Evolutionary conservation across 257 asterid species (phyloP), one percentile per base, ranked within the genome.

Genomic region (Nicotiana tomentosiformis): DNA sequence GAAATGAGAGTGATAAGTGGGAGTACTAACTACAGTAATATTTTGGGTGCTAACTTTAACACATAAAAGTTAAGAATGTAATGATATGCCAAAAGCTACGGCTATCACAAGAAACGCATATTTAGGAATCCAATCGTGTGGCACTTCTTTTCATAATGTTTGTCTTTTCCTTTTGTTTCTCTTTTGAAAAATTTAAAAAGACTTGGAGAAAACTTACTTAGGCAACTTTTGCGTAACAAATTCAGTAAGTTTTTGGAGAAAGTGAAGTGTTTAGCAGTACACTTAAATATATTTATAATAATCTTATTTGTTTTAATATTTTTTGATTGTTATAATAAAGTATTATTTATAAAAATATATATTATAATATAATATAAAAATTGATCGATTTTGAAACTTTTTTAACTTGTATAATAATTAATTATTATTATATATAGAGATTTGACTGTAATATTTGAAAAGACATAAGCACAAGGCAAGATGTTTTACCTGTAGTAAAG

Each of bases 91-190:
- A 68, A 86, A 86, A 70, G 80, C 67, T 70, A 81, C 65, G 72
- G 77, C 84, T 82, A 37, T 51, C 7, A 51, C 18, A 77, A 17
- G 72, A 55, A 68, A 56, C 53, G 81, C n/a, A 65, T 11, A 69
- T 9, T 83, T 77, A 29, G 77, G 83, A 64, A 33, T 46, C 84
- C 82, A 86, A 83, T 84, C 89, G 77, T 69, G 84, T 51, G 6
- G 32, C 81, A 79, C 84, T 5, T 17, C 81, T 79, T 81, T 84
- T 33, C 20, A 84, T 43, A 39, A 15, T 23, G 2, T 29, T 56
- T 14, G 77, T 72, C 32, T 33, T 46, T 70, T 35, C 43, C 65
- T 69, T 82, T 37, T 32, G 49, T 77, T 69, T 5, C 5, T 68
- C 4, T 69, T 69, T 69, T 1, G 0, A 18, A 35, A 68, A 37